phyloP scores from a whole-genome alignment of 352 stramenopile species.

The Albugo laibachii region DNA sequence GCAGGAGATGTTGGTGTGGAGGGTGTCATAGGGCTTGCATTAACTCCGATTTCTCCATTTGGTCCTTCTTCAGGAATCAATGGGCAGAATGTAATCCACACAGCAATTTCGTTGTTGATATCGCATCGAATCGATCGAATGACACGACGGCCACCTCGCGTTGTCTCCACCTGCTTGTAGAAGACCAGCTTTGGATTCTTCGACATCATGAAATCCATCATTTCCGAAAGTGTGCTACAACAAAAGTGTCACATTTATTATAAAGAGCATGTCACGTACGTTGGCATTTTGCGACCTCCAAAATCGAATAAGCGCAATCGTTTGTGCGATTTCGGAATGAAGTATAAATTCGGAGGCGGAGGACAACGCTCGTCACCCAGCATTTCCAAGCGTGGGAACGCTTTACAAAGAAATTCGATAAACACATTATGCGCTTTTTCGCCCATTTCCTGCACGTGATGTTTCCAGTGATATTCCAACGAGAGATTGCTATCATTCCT shows the following conservation, averaged over 20 bases:
- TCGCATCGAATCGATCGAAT: slow-evolving; percentile 75
- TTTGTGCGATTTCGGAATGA: slow-evolving; percentile 70
- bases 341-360: slow-evolving; percentile 36
- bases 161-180: slow-evolving; percentile 75
- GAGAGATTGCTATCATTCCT: slow-evolving; percentile 39
- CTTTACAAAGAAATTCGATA: slow-evolving; percentile 38
- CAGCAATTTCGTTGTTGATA: slow-evolving; percentile 73
- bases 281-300: slow-evolving; percentile 64
- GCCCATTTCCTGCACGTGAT: slow-evolving; percentile 74
- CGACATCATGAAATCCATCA: slow-evolving; percentile 81
- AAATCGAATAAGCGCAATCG: slow-evolving; percentile 63
- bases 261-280: slow-evolving; percentile 11
- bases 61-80: slow-evolving; percentile 61
- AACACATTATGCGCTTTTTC: slow-evolving; percentile 65
- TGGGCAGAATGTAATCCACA: slow-evolving; percentile 63
- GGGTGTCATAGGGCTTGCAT: slow-evolving; percentile 69
- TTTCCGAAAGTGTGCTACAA: slow-evolving; percentile 57
- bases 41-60: slow-evolving; percentile 59
- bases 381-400: slow-evolving; percentile 70
- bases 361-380: slow-evolving; percentile 58
- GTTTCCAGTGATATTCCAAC: slow-evolving; percentile 82
- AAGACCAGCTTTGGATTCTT: slow-evolving; percentile 80
- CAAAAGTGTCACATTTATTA: background rate
- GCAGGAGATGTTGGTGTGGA: slow-evolving; percentile 68
- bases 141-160: slow-evolving; percentile 56